Base-by-base conservation (phyloP, 345 rosid genomes). In the Corchorus olitorius region DNA sequence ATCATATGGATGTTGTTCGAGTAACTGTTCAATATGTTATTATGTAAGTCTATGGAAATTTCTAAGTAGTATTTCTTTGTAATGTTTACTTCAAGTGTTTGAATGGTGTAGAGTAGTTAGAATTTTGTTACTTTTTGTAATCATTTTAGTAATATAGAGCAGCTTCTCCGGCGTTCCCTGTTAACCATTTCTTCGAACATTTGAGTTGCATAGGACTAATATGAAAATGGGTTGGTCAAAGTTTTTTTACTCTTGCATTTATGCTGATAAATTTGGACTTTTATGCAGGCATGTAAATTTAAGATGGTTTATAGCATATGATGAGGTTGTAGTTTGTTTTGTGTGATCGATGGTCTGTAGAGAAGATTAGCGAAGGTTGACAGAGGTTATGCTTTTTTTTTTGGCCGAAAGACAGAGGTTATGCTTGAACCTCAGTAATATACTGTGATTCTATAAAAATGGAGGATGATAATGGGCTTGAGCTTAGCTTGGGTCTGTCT, bases 401-500 rank as follows among this genome's bases (percentile, higher is more conserved):
- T 27, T 27, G 27, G 27, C 27, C 27, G 27, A 27, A 27, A 27
- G 27, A 27, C 27, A 27, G 27, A 27, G 14, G 16, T 27, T 67
- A 19, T 20, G 52, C 78, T 76, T 19, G 53, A 65, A n/a, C 50
- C 15, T 7, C 17, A 7, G 73, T 59, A 11, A 20, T 45, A 10
- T 15, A 53, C 65, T 39, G 27, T 75, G 12, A 33, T 70, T 41
- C 70, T 33, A 43, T 70, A 79, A 74, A 27, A 45, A 93, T 96
- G 98, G 98, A 92, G 53, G 97, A 94, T 46, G 97, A 93, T 65
- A 91, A 87, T 82, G 98, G 94, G 54, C 97, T 93, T 62, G 97
- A 94, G 86, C 97, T 96, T 70, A 91, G 99, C 84, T 88, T 96
- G 86, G 99, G 97, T 79, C 88, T 96, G 48, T 90, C 95, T 77